phyloP scores from a whole-genome alignment of 768 basidiomycete genomes.

The Pisolithus tinctorius region DNA sequence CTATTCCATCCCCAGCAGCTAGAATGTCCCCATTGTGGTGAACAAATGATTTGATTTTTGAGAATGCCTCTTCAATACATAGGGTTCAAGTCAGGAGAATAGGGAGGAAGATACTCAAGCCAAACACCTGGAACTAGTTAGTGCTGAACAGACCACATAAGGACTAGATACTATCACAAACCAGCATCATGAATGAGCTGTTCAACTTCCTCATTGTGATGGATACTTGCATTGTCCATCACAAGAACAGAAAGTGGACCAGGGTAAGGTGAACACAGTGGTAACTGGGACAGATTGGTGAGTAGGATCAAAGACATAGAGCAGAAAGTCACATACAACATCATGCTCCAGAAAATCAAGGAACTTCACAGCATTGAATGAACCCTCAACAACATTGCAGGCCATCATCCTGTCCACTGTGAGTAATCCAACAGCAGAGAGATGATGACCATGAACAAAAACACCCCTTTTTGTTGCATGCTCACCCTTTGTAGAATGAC shows the following conservation, averaged over 20 bases:
- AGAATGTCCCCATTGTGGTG: constrained; percentile 14
- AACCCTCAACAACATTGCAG: constrained; percentile 24
- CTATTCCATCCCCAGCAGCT: constrained; percentile 7
- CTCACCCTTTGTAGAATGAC: no score
- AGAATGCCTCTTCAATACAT: not conserved
- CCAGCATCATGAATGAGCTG: constrained; percentile 18
- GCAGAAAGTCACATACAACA: not conserved
- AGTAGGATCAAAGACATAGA: not conserved
- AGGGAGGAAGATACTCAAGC: not conserved
- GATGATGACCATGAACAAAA: not conserved
- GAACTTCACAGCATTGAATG: constrained; percentile 19
- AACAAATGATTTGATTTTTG: constrained; percentile 6
- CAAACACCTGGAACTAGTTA: not conserved
- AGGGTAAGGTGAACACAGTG: constrained; percentile 29
- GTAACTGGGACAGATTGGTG: constrained; percentile 2
- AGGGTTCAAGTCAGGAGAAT: not conserved
- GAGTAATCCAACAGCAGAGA: not conserved
- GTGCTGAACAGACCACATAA: no score
- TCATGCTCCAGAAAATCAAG: constrained; percentile 13
- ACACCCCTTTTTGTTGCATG: no score
- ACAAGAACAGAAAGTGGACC: constrained; percentile 30
- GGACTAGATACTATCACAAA: no score
- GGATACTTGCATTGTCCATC: constrained; percentile 34
- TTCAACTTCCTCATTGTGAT: constrained; percentile 27
- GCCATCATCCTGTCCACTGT: constrained; percentile 10